Percentiles rank a stretch among this genome's conserved stretches.
Evolutionary conservation across 2,329 filamentous ascomycete species (phyloP).

Genomic region (Fusarium tuaranense): DNA sequence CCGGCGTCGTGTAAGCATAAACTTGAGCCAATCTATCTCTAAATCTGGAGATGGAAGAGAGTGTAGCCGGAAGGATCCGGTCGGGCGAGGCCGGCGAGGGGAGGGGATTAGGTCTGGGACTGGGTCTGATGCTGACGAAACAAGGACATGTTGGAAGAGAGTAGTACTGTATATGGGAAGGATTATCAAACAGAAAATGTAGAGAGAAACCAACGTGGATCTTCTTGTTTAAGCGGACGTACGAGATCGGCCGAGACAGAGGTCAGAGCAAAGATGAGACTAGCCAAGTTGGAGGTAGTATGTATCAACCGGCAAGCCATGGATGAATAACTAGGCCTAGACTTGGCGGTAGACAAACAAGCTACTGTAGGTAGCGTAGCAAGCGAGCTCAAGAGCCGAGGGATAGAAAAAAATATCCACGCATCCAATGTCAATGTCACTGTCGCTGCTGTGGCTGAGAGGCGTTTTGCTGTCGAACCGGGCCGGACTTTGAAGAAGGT

Average conservation of each 20-base stretch:
- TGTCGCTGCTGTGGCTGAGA: background rate
- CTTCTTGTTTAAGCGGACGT: background rate
- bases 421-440: background rate
- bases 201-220: background rate
- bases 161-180: background rate
- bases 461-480: background rate
- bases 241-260: slow-evolving; percentile 6
- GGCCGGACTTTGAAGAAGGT: background rate
- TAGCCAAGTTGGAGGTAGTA: background rate
- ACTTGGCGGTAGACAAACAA: background rate
- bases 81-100: background rate
- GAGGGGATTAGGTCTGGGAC: no score
- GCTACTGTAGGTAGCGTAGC: background rate
- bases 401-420: background rate
- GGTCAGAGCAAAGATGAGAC: background rate
- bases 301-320: background rate
- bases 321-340: background rate
- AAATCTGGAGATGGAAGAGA: background rate
- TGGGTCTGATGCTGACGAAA: background rate
- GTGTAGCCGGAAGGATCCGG: background rate
- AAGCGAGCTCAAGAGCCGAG: background rate
- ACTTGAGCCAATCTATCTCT: background rate
- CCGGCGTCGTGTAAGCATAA: background rate
- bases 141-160: background rate
- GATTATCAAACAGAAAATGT: background rate